Base-by-base conservation (phyloP, 1,139 yeast species). In the Sugiyamaella pinicola region DNA sequence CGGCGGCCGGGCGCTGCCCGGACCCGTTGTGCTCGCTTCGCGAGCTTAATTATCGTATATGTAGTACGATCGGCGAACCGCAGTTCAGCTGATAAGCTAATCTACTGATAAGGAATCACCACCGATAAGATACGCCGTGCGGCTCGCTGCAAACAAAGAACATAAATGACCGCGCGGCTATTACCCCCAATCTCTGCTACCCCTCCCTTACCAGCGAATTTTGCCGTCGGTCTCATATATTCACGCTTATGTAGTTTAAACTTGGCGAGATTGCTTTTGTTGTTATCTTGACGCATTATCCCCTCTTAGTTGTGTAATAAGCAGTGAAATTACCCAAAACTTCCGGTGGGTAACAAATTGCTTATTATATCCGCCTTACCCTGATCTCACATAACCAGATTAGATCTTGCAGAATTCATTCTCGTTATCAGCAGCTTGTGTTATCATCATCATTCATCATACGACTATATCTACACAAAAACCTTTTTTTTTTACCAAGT, bases 281-380 rank as follows among this genome's bases (percentile, higher is more conserved):
- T 24, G 31, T 43, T 43, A 43, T 43, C 47, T 43, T 42, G 47
- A 29, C 47, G 47, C 47, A 42, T 42, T 42, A 31, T 29, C 28
- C 37, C 47, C 47, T 42, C 47, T 28, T 12, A 28, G 12, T 42
- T 31, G 47, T 42, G 38, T 41, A 41, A 28, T 41, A 41, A 41
- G 37, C 39, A 29, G 38, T 42, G 47, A 42, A 42, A 42, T 42
- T 42, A 42, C 47, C 47, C 47, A 42, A 42, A 18, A 19, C 28
- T 40, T 24, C n/a, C 31, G 31, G 31, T 37, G 37, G 19, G 31
- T 26, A 26, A 26, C 31, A 26, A 26, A 3, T n/a, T n/a, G n/a
- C n/a, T n/a, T n/a, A n/a, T n/a, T n/a, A n/a, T n/a, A n/a, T n/a
- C n/a, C n/a, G 37, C 46, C 46, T 42, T 42, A 18, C 35, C 35